Conservation (phyloP, 2,329 filamentous ascomycete genomes). For the Rutstroemia sp. region DNA sequence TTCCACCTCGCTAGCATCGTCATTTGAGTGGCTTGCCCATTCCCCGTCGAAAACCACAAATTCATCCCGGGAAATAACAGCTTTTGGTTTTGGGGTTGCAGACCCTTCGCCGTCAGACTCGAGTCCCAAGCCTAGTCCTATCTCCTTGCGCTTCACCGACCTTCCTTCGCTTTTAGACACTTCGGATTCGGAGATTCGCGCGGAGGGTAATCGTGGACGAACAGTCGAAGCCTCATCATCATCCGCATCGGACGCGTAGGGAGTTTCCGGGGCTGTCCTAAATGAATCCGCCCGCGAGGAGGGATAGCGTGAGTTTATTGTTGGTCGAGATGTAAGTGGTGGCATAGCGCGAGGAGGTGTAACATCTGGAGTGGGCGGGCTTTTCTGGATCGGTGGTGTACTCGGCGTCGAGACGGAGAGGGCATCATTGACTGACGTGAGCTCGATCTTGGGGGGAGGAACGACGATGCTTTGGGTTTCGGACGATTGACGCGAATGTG, state of each 20-base stretch:
- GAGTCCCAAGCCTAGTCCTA: slow-evolving; percentile 31
- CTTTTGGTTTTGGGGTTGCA: slow-evolving; percentile 26
- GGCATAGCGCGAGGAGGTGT: slow-evolving; percentile 57
- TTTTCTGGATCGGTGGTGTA: slow-evolving; percentile 58
- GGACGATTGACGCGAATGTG: slow-evolving; percentile 51
- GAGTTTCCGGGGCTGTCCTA: slow-evolving; percentile 60
- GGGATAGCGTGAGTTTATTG: slow-evolving; percentile 37
- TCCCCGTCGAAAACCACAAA: slow-evolving; percentile 52
- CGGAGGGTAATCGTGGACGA: slow-evolving; percentile 27
- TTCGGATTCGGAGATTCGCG: slow-evolving; percentile 18
- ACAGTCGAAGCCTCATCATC: slow-evolving; percentile 43
- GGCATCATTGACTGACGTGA: slow-evolving; percentile 12
- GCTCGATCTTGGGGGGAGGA: slow-evolving; percentile 18
- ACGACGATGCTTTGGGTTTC: slow-evolving; percentile 28
- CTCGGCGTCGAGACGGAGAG: slow-evolving; percentile 34
- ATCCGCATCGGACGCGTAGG: slow-evolving; percentile 52
- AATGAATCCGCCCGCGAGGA: slow-evolving; percentile 55
- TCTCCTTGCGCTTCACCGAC: slow-evolving; percentile 19
- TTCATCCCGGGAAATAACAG: slow-evolving; percentile 36
- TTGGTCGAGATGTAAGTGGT: slow-evolving; percentile 39
- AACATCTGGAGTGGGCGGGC: slow-evolving; percentile 67
- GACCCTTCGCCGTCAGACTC: slow-evolving; percentile 33
- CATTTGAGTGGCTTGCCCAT: slow-evolving; percentile 37
- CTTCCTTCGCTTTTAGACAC: slow-evolving; percentile 14
- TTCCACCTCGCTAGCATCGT: slow-evolving; percentile 38